These are phyloP conservation scores for Thraustochytrium sp. DNA, from an alignment of 352 stramenopile species.

Conservation along the genomic window DNA sequence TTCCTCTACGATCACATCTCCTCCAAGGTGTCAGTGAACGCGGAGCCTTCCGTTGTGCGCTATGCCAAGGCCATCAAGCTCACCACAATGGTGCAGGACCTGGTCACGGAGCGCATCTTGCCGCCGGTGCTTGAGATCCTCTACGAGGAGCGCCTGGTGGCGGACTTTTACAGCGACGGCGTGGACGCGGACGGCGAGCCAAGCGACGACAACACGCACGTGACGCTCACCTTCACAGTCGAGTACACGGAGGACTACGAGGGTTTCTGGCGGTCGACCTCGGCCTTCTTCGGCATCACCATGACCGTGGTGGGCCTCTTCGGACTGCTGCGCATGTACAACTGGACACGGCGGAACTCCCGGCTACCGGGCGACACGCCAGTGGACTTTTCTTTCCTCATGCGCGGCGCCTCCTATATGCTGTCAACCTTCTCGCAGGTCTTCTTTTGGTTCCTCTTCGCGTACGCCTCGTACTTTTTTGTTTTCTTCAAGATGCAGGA, in stretches of 20 bases:
- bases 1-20: conserved; percentile 79
- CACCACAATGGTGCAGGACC: conserved; percentile 39
- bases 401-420: conserved; percentile 53
- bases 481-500: conserved; percentile 88
- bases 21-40: conserved; percentile 49
- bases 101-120: conserved; percentile 42
- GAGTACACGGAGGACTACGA: conserved; percentile 61
- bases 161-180: neutral
- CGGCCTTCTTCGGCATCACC: conserved; percentile 65
- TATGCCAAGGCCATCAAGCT: conserved; percentile 49
- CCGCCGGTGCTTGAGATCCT: conserved; percentile 51
- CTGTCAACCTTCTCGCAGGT: conserved; percentile 56
- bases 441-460: conserved; percentile 65
- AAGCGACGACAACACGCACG: neutral
- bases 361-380: conserved; percentile 29
- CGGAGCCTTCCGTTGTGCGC: conserved; percentile 45
- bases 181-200: neutral
- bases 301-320: conserved; percentile 59
- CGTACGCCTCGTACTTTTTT: conserved; percentile 76
- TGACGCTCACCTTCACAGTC: conserved; percentile 64
- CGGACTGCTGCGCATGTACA: conserved; percentile 69
- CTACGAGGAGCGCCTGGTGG: conserved; percentile 45
- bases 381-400: conserved; percentile 44
- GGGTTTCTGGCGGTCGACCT: conserved; percentile 10
- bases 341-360: conserved; percentile 71